Evolutionary conservation across 805 yeast species (phyloP), one percentile per base, ranked within the genome.

Genomic region (Candida pseudoglaebosa): DNA sequence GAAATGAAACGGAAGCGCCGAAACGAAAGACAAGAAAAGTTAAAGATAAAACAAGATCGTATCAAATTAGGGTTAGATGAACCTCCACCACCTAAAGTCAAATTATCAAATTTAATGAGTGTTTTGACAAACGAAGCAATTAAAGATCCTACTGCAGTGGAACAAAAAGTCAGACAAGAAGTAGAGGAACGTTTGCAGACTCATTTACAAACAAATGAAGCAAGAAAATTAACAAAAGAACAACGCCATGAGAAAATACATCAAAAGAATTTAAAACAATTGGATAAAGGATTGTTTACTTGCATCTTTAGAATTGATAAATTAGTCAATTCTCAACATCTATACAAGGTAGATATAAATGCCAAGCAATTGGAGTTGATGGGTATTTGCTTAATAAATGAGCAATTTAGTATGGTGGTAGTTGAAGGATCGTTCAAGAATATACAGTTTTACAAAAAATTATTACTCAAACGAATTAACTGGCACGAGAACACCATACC

Each of bases 51-150:
- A 41, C 95, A 87, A 54, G 91, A 87, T 48, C 67, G 84, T 33
- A 81, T 90, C 17, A 75, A 80, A 41, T 64, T 86, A 4, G 99
- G 99, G 0, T 61, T 90, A 14, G 86, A 83, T 34, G 84, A 95
- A 0, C 83, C 95, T 4, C 96, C 96, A 0, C 83, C 83, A 4
- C 95, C 96, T 2, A 93, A 91, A 58, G 84, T 93, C 18, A 86
- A 84, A 51, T 66, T 88, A 32, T 77, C 83, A 31, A 93, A 91
- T 55, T 71, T 93, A 59, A 86, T 88, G 89, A 83, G 75, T 49
- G 95, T 88, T 0, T 65, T 84, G 35, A 86, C 97, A 2, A 79
- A 85, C 49, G 95, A 86, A 41, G 87, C 93, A 5, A 83, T 90
- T 34, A 70, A 75, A 42, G 95, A 93, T 54, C 98, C 99, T 1